Evolutionary conservation across 2,329 filamentous ascomycete genomes (phyloP), one percentile per base, ranked within the genome.

Genomic region (Penicillium expansum): DNA sequence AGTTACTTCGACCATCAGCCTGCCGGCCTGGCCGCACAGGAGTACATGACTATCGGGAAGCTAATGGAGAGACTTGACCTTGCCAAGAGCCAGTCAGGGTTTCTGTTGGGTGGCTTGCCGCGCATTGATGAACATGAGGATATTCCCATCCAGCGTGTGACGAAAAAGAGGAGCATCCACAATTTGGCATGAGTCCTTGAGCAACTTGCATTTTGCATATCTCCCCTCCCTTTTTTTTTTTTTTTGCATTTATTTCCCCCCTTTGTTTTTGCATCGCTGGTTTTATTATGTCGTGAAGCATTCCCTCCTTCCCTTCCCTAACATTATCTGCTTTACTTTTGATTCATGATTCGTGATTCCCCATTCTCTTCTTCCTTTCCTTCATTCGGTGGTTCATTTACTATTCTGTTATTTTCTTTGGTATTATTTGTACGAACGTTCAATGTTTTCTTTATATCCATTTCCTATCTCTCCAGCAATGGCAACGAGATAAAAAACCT

Each of bases 61-160:
- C 77, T 97, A 62, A 93, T 92, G 71, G 89, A 96, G 73, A 95
- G 93, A 74, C 81, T 96, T 30, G 86, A 90, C 58, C 78, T 95
- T 35, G 84, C 89, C 45, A 83, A 86, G 63, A 72, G 68, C 55
- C 73, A 72, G 13, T 62, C 69, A 45, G 63, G 68, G 62, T 59
- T 68, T 8, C 66, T 79, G 24, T 74, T 77, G 22, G 78, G 77
- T 4, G 78, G 76, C 1, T 69, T 80, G 49, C 69, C 76, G 54
- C 69, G 71, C 11, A 77, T 80, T 44, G 73, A 76, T 45, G 76
- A 79, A 45, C 73, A 75, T 45, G 67, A 71, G 18, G 76, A 78
- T 60, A 66, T 66, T 52, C 74, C 74, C 52, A 51, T 29, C 18
- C 54, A 11, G 16, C 71, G 72, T 33, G 61, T 79, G 56, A 73